A percentile compares a stretch with the other conserved stretches of the same genome.
Conservation (phyloP, 2,329 filamentous ascomycete species). For the Hymenoscyphus repandus region DNA sequence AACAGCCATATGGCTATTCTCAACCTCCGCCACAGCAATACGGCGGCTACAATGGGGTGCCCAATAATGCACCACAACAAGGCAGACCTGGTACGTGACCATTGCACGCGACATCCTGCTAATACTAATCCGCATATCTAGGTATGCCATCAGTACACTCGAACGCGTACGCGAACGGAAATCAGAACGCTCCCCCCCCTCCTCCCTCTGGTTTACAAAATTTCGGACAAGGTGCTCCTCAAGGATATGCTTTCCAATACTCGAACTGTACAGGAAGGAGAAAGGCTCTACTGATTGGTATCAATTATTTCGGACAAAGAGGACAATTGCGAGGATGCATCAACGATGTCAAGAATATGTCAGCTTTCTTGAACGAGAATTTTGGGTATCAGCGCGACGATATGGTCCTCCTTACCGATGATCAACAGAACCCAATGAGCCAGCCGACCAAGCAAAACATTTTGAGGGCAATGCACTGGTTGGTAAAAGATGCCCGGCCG, state of each 20-base stretch:
- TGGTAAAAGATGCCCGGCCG: constrained; percentile 84
- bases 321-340: constrained; percentile 89
- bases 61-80: constrained; percentile 39
- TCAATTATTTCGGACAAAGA: constrained; percentile 92
- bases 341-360: constrained; percentile 98
- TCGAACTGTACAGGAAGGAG: constrained; percentile 82
- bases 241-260: constrained; percentile 79
- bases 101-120: background rate
- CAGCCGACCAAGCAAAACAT: constrained; percentile 96
- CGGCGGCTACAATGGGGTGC: constrained; percentile 34
- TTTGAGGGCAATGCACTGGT: constrained; percentile 94
- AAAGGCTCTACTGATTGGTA: constrained; percentile 86
- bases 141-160: constrained; percentile 40
- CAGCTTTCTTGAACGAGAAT: constrained; percentile 78
- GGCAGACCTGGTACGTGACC: constrained; percentile 43
- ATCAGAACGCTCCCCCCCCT: constrained; percentile 54
- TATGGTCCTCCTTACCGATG: constrained; percentile 94
- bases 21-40: constrained; percentile 44
- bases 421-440: constrained; percentile 94
- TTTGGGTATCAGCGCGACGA: constrained; percentile 92
- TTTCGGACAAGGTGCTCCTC: constrained; percentile 76
- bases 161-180: constrained; percentile 52
- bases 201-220: constrained; percentile 62
- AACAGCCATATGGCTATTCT: constrained; percentile 33
- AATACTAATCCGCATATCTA: constrained; percentile 17